A percentile compares a stretch with the other conserved stretches of the same genome.
Evolutionary conservation across 495 filamentous ascomycete species (phyloP).

Genomic region (Penicillium canescens): DNA sequence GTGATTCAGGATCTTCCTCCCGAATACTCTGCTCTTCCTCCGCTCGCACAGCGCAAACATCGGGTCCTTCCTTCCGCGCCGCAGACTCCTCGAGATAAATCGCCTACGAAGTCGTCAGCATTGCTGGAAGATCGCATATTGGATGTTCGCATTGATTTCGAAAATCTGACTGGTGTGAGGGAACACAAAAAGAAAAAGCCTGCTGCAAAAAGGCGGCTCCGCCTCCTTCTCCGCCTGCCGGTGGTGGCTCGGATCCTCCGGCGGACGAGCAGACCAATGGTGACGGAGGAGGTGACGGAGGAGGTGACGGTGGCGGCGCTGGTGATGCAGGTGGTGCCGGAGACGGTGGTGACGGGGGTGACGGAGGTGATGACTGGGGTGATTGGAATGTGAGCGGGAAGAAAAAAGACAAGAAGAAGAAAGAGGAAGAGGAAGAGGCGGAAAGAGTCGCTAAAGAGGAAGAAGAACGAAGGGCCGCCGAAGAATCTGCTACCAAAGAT

Average conservation of each 20-base stretch:
- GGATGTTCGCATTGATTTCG: conserved; percentile 49
- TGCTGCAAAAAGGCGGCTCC: conserved; percentile 34
- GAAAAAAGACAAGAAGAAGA: conserved; percentile 43
- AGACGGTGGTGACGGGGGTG: conserved; percentile 26
- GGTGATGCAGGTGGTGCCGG: conserved; percentile 25
- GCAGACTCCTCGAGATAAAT: conserved; percentile 26
- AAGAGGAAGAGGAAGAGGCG: conserved; percentile 39
- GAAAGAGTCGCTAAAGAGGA: conserved; percentile 37
- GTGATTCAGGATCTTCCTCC: conserved; percentile 44
- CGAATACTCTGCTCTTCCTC: conserved; percentile 35
- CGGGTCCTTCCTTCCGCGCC: conserved; percentile 12
- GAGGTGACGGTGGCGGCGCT: conserved; percentile 41
- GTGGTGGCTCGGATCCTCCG: conserved; percentile 27
- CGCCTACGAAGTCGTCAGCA: conserved; percentile 37
- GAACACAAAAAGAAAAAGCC: conserved; percentile 51
- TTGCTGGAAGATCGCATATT: conserved; percentile 32
- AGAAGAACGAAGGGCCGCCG: conserved; percentile 35
- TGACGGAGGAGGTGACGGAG: conserved; percentile 32
- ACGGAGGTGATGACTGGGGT: conserved; percentile 37
- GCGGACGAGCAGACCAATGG: conserved; percentile 25
- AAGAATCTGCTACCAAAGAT: conserved; percentile 32
- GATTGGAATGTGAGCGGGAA: conserved; percentile 42
- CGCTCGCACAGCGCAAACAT: conserved; percentile 27
- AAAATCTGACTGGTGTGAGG: conserved; percentile 48
- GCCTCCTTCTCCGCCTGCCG: conserved; percentile 20